These are phyloP conservation scores for Eimeria necatrix DNA, from an alignment of 169 alveolate species.

Conservation along the genomic window DNA sequence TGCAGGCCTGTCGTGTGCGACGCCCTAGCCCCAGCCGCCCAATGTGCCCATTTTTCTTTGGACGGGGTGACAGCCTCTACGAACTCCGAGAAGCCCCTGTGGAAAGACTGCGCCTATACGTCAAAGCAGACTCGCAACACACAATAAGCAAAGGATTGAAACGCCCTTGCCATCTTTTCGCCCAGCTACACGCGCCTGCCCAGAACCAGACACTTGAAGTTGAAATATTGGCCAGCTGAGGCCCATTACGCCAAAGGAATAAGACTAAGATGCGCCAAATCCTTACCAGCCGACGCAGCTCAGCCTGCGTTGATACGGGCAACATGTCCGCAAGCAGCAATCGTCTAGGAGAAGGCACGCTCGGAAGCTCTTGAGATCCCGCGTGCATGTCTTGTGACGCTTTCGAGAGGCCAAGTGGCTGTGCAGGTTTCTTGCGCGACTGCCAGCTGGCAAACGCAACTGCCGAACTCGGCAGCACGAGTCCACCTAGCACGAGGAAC, in stretches of 20 bases:
- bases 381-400: neutral
- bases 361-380: neutral
- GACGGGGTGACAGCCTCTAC: slow-evolving; percentile 69
- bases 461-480: slow-evolving; percentile 71
- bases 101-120: neutral
- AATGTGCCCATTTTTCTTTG: slow-evolving; percentile 35
- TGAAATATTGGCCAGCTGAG: neutral
- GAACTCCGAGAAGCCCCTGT: slow-evolving; percentile 42
- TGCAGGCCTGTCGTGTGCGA: slow-evolving; percentile 54
- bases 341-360: neutral
- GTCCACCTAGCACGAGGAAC: slow-evolving; percentile 77
- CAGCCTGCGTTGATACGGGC: neutral
- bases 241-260: too few species aligned
- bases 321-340: neutral
- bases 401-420: neutral
- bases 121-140: too few species aligned
- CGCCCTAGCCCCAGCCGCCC: slow-evolving; percentile 60
- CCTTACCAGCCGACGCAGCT: slow-evolving; percentile 61
- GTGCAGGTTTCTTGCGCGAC: neutral
- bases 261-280: neutral
- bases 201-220: too few species aligned
- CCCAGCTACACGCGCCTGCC: too few species aligned
- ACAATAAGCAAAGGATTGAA: too few species aligned
- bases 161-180: too few species aligned
- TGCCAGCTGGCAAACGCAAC: slow-evolving; percentile 70